Evolutionary conservation across 208 protist genomes (phyloP), one percentile per base, ranked within the genome.

Genomic region (Leishmania lainsoni): DNA sequence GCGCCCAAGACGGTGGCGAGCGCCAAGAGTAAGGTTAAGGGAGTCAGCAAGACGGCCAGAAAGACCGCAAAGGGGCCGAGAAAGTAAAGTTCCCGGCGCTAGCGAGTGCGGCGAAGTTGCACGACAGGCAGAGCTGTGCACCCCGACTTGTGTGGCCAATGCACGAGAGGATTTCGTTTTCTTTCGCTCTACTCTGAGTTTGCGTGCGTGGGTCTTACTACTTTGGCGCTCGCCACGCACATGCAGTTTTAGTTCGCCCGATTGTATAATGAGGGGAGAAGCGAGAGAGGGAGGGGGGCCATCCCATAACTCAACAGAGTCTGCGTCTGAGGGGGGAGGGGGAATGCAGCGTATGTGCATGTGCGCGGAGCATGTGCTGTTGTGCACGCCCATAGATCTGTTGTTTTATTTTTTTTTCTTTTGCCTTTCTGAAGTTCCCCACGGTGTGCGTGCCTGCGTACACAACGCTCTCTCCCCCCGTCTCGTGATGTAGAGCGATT

Each of bases 21-120:
- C 42, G 74, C 78, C 63, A 87, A 87, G 82, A 73, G 49, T 3
- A 87, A 81, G 81, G 70, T 79, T 26, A 86, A 86, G 81, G 66
- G 52, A 32, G 72, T 72, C 59, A 54, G 17, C 26, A 84, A 82
- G 78, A 72, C 77, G 69, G 29, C n/a, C 5, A 86, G 86, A 75
- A 75, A 79, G 68, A 54, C 45, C 29, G 71, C 69, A 26, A 87
- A 87, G 81, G 45, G 69, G 42, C 39, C 61, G 42, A 54, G 45
- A 5, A 76, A 61, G 69, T 74, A 75, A 68, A 8, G 14, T 45
- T 42, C 17, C 12, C 4, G 8, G 32, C 49, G 16, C 29, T n/a
- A 39, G 35, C 3, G 52, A 61, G 20, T 29, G 29, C 45, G 20
- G 3, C 16, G 8, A 29, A 26, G 12, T 61, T 16, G n/a, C 72